Evolutionary conservation across 805 yeast species (phyloP).

Genomic region (Myxozyma neglecta): DNA sequence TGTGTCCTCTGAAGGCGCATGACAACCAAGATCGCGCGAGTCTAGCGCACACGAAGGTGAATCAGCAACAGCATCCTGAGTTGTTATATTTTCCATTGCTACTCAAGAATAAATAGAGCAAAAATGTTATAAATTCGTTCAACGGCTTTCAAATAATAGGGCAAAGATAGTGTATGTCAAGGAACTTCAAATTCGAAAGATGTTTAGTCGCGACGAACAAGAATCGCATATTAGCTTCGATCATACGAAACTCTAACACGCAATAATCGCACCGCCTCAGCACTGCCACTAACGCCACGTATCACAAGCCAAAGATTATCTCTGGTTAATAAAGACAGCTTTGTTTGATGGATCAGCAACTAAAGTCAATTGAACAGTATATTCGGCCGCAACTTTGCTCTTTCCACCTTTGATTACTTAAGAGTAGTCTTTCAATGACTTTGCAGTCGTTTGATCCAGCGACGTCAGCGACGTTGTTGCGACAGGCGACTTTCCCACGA

Average conservation of each 20-base stretch:
- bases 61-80: not conserved
- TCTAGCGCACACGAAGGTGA: not conserved
- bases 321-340: not conserved
- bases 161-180: too few species aligned
- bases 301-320: not conserved
- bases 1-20: not conserved
- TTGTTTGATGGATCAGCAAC: not conserved
- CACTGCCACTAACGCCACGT: not conserved
- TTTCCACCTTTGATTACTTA: not conserved
- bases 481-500: conserved; percentile 23
- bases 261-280: not conserved
- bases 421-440: conserved; percentile 1
- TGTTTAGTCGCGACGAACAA: not conserved
- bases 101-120: too few species aligned
- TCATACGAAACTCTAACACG: not conserved
- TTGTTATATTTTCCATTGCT: not conserved
- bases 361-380: not conserved
- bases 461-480: conserved; percentile 20
- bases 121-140: too few species aligned
- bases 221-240: not conserved
- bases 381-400: not conserved
- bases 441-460: conserved; percentile 26
- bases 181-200: too few species aligned
- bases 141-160: too few species aligned
- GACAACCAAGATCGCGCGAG: not conserved